Evolutionary conservation across 306 rosid genomes (phyloP), one percentile per base, ranked within the genome.

Genomic region (Clitoria ternatea): DNA sequence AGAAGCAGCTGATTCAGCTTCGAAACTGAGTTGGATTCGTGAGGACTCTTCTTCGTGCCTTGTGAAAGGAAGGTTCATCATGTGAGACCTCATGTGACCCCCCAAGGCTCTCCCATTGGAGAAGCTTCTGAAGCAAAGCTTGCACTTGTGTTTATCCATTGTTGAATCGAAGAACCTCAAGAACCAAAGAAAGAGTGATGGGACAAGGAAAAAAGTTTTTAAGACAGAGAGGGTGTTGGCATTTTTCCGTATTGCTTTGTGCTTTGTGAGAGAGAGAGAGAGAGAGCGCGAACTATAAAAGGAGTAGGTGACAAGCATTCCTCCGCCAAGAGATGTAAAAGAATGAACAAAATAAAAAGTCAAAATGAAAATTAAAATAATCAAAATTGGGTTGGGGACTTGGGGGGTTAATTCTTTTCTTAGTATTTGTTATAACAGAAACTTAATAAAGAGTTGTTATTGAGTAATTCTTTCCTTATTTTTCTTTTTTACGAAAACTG

Each of bases 41-140:
- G 61, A 20, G 5, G 72, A 18, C 0, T 49, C 75, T 74, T 81
- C 72, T 37, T 63, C 68, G 39, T 48, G 85, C 36, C 82, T 87
- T 0, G 80, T 1, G 19, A 74, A 66, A 50, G 85, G 85, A 54
- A 88, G 92, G 78, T 82, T 89, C 90, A 87, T 61, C 96, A 94
- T 78, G 75, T 94, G 97, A 75, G 98, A 94, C 86, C 97, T 86
- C 98, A 94, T 90, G 79, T 94, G 98, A 70, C 97, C 98, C 15
- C 98, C 98, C 44, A 89, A 80, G n/a, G 98, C 97, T 76, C 94
- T 90, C 17, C 98, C 98, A 81, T 90, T 94, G 56, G 90, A 80
- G 81, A 94, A 94, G 73, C 75, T 84, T 59, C 87, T 83, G 59
- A 61, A 82, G 84, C 96, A 94, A 20, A 88, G 84, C 84, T 84